Evolutionary conservation across 257 asterid genomes (phyloP), one percentile per base, ranked within the genome.

Genomic region (Leonotis leonurus): DNA sequence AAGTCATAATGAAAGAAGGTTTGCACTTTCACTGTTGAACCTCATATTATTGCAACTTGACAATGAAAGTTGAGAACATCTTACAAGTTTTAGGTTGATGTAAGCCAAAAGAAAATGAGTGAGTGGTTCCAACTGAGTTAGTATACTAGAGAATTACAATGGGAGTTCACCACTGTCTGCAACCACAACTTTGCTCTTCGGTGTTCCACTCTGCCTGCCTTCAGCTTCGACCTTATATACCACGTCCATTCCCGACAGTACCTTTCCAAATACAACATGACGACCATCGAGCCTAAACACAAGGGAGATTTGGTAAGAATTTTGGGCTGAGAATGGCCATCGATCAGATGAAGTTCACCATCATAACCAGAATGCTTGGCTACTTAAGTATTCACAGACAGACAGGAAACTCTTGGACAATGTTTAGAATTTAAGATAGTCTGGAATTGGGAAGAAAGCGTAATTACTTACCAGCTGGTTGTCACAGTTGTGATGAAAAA

Each of bases 401-500:
- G 20, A 33, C 26, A 70, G 2, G 7, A 62, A 6, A 8, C 21
- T 3, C 16, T 14, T 16, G 12, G 13, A 13, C 13, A 30, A 24
- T 11, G n/a, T 58, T 56, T 12, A 12, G 1, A 7, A 41, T 3
- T 13, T 13, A 32, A 66, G n/a, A 36, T 22, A 21, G 20, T 26
- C 27, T 26, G 48, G 27, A 9, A 16, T 2, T 16, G 40, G 18
- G 44, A 20, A 35, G 29, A 44, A 29, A 43, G 64, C 18, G 25
- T 20, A 30, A 46, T 33, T 35, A 64, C 64, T 79, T 75, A 85
- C 96, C 97, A 93, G 85, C 89, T 84, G 25, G 98, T 89, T 58
- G 99, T 93, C 81, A 89, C 99, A 13, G 97, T 93, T 29, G 97
- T 93, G 55, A 93, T 89, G 87, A 93, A 93, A 73, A 93, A 93